Evolutionary conservation across 2,329 filamentous ascomycete genomes (phyloP), one percentile per base, ranked within the genome.

Genomic region (Pezizomycotina sp.): DNA sequence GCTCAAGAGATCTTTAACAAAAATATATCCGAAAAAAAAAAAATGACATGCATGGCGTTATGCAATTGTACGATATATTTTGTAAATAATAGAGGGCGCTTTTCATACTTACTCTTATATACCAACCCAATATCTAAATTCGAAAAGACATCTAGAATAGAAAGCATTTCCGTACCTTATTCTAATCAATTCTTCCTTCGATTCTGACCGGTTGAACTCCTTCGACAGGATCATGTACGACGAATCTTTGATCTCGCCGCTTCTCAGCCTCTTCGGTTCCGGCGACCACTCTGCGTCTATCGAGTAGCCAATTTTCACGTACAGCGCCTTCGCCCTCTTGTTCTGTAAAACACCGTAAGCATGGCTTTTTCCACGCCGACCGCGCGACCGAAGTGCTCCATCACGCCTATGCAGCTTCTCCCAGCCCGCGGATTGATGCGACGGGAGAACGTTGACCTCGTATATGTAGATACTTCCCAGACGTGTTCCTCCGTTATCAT

Each of bases 151-250:
- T n/a, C n/a, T n/a, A n/a, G n/a, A n/a, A n/a, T n/a, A n/a, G n/a
- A n/a, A n/a, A n/a, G n/a, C n/a, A n/a, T n/a, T n/a, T n/a, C n/a
- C n/a, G n/a, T n/a, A n/a, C n/a, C n/a, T n/a, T n/a, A n/a, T n/a
- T n/a, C n/a, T n/a, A n/a, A 10, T 21, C 13, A 21, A 16, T 44
- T 12, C 27, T 28, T 36, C 41, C 30, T 31, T n/a, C n/a, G n/a
- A n/a, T 23, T 29, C 20, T 5, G 22, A 19, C 6, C 4, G 30
- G 27, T 46, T 45, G 47, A 62, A 49, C 4, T 12, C 16, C 50
- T 66, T 66, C 6, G 64, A 68, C 52, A 69, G 52, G 42, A 70
- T 69, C 47, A 62, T 48, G 55, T 69, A 68, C 46, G 65, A 64
- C 25, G 57, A 53, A 42, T 62, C 57, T 43, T 62, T 62, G 3